These are phyloP conservation scores for Mycena filopes DNA, from an alignment of 768 basidiomycete genomes.

Conservation along the genomic window DNA sequence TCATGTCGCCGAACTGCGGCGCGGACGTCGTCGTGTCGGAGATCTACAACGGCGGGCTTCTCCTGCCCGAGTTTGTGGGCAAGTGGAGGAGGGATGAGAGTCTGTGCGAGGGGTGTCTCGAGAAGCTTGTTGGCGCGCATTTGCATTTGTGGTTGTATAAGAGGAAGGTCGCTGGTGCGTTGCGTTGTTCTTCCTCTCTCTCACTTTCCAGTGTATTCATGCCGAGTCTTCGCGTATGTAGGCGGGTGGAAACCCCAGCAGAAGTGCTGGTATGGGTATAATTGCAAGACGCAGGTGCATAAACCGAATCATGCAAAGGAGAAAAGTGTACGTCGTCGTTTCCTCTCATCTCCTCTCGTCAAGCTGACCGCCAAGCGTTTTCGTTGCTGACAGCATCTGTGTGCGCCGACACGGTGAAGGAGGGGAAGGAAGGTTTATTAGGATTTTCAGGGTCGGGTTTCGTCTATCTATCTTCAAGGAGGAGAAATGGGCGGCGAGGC, in stretches of 20 bases:
- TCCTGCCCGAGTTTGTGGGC: constrained; percentile 2
- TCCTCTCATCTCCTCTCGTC: not conserved
- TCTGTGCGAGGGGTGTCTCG: constrained; percentile 15
- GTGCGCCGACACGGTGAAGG: constrained; percentile 1
- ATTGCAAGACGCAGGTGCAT: constrained; percentile 27
- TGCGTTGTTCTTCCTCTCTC: not conserved
- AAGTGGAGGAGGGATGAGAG: constrained; percentile 22
- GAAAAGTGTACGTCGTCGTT: constrained; percentile 23
- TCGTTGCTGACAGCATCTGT: constrained; percentile 17
- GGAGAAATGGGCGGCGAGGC: no score
- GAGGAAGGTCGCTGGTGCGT: constrained; percentile 8
- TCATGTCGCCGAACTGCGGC: constrained; percentile 16
- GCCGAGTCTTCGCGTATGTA: not conserved
- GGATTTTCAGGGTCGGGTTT: no score
- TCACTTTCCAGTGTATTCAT: not conserved
- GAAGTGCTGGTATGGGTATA: constrained; percentile 31
- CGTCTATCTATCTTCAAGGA: no score
- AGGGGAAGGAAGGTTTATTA: no score
- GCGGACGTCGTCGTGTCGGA: constrained; percentile 14
- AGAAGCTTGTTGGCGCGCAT: constrained; percentile 20
- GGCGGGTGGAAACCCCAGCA: constrained; percentile 27
- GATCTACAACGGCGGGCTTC: constrained; percentile 21
- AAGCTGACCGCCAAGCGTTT: not conserved
- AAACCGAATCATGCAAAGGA: constrained; percentile 19
- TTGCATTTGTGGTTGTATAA: constrained; percentile 14